These are phyloP conservation scores for Diversispora eburnea DNA, from an alignment of 192 early-diverging fungal genomes.

Conservation along the genomic window DNA sequence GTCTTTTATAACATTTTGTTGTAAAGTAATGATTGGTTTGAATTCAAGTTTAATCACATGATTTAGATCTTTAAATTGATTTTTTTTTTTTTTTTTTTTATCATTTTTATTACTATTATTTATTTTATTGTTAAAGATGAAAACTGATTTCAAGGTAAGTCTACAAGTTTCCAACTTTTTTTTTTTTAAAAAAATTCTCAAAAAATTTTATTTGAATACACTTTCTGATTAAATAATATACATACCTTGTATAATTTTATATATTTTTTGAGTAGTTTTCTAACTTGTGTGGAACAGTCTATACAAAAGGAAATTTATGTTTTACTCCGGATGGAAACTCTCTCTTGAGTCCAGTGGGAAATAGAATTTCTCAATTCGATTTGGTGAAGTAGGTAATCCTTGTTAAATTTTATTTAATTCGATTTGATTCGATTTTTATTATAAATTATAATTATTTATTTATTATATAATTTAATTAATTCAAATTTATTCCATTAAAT, in stretches of 20 bases:
- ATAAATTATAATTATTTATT: background rate
- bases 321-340: conserved; percentile 95
- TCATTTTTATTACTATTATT: too few species aligned
- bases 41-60: too few species aligned
- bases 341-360: conserved; percentile 93
- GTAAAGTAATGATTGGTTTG: too few species aligned
- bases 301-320: conserved; percentile 90
- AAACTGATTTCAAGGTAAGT: conserved; percentile 44
- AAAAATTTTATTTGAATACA: too few species aligned
- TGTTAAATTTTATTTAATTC: background rate
- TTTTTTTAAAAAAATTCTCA: background rate
- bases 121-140: conserved; percentile 24
- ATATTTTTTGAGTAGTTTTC: conserved; percentile 68
- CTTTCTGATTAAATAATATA: conserved; percentile 18
- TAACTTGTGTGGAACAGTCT: conserved; percentile 97
- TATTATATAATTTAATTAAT: too few species aligned
- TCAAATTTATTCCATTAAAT: background rate
- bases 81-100: too few species aligned
- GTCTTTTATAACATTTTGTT: too few species aligned
- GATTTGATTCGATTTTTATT: background rate
- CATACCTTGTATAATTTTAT: background rate
- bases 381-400: conserved; percentile 71
- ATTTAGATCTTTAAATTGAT: too few species aligned
- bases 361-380: conserved; percentile 93
- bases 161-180: background rate